Percentiles rank a stretch among this genome's conserved stretches.
Evolutionary conservation across 257 asterid genomes (phyloP).

Genomic region (Marsdenia floribunda): DNA sequence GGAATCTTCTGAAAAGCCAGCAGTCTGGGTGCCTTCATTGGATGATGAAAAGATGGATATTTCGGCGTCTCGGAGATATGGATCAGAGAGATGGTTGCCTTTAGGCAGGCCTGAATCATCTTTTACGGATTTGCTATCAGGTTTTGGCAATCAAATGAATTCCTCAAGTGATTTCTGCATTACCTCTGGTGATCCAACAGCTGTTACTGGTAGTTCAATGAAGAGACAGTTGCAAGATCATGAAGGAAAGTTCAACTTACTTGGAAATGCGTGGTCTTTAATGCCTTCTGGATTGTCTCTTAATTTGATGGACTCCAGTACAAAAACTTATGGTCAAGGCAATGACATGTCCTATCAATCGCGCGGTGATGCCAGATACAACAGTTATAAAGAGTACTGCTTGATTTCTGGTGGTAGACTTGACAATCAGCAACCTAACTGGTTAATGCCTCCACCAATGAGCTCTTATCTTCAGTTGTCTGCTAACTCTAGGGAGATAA

Average conservation of each 20-base stretch:
- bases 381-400: slow-evolving; percentile 45
- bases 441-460: slow-evolving; percentile 76
- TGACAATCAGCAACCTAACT: slow-evolving; percentile 53
- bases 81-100: slow-evolving; percentile 58
- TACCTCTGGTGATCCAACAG: slow-evolving; percentile 41
- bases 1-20: slow-evolving; percentile 62
- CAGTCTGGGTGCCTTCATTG: slow-evolving; percentile 43
- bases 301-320: slow-evolving; percentile 57
- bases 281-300: slow-evolving; percentile 60
- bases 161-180: slow-evolving; percentile 40
- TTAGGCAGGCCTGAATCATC: slow-evolving; percentile 66
- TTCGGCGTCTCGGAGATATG: slow-evolving; percentile 47
- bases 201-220: slow-evolving; percentile 13
- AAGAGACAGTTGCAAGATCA: slow-evolving; percentile 47
- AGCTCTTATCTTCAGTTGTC: slow-evolving; percentile 56
- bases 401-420: slow-evolving; percentile 40
- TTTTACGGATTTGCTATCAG: slow-evolving; percentile 68
- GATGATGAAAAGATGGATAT: slow-evolving; percentile 54
- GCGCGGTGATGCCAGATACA: slow-evolving; percentile 46
- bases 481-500: slow-evolving; percentile 49
- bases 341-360: slow-evolving; percentile 37
- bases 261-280: slow-evolving; percentile 53
- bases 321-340: slow-evolving; percentile 39
- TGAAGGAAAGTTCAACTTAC: slow-evolving; percentile 46
- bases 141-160: slow-evolving; percentile 61